Evolutionary conservation across 305 asterid genomes (phyloP), one percentile per base, ranked within the genome.

Genomic region (Rubia balearica): DNA sequence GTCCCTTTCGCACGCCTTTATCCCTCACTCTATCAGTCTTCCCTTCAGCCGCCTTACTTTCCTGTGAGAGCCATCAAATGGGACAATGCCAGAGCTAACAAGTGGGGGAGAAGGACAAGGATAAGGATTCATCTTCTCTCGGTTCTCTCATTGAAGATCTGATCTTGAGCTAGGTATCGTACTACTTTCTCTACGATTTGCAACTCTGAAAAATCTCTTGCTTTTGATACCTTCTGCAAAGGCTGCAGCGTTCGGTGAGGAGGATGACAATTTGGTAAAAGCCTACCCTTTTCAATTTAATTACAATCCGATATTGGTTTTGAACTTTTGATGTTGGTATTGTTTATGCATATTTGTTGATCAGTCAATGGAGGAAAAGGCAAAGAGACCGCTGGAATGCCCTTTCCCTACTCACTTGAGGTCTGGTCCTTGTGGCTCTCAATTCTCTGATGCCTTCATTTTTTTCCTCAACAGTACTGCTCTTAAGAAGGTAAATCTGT

Each of bases 391-490:
- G 66, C 71, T 93, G 62, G 96, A n/a, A n/a, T n/a, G n/a, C n/a
- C n/a, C n/a, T 36, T 93, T 97, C 85, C 81, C 90, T 61, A 89
- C 96, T 56, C 83, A 85, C 76, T 76, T 93, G 76, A 79, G 89
- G 51, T 77, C 71, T 59, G 94, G 98, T 14, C 94, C 94, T 9
- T 93, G 98, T 64, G 96, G 98, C 7, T 41, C 67, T 72, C 96
- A 80, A 72, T 93, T 93, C 67, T 93, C 98, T 0, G 83, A 85
- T 61, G 97, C 98, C 65, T 93, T 93, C 68, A 82, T 89, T 27
- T 90, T 96, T 70, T 93, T 90, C 66, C 90, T 93, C 79, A 93
- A 89, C 86, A 93, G 97, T 89, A 85, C 89, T 0, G 85, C 94
- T 72, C 90, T 83, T 61, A 96, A 89, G 71, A 90, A 90, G 84